Percentiles rank a stretch among this genome's conserved stretches.
phyloP scores from a whole-genome alignment of 1,139 yeast genomes.

The Magnusiomyces magnusii region DNA sequence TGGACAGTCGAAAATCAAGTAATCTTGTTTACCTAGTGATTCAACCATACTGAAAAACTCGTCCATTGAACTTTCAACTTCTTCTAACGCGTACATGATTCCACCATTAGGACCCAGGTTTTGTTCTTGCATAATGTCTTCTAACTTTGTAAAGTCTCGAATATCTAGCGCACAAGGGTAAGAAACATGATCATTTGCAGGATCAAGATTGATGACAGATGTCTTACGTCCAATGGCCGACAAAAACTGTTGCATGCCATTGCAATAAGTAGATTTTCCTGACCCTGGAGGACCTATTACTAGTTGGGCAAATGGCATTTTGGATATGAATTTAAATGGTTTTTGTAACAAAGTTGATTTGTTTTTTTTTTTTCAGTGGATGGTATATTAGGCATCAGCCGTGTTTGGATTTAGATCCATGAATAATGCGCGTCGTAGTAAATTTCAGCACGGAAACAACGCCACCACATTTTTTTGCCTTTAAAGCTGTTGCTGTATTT shows the following conservation, averaged over 20 bases:
- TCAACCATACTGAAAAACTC: conserved; percentile 93
- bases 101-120: conserved; percentile 97
- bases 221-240: conserved; percentile 91
- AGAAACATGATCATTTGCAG: conserved; percentile 93
- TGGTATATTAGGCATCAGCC: not conserved
- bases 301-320: conserved; percentile 66
- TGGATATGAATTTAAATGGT: not conserved
- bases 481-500: not conserved
- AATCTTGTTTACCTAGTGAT: conserved; percentile 74
- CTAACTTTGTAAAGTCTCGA: conserved; percentile 79
- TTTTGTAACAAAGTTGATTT: no score
- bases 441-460: not conserved
- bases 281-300: conserved; percentile 98
- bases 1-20: conserved; percentile 92
- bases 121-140: conserved; percentile 96
- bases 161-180: conserved; percentile 92
- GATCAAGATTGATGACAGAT: conserved; percentile 90
- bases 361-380: no score
- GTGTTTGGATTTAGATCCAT: not conserved
- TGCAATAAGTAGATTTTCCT: conserved; percentile 92
- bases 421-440: not conserved
- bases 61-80: conserved; percentile 75
- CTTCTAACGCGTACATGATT: conserved; percentile 83
- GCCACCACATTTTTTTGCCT: not conserved
- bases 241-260: conserved; percentile 84